Evolutionary conservation across 1,139 yeast species (phyloP).

Genomic region (Nadsonia commutata): DNA sequence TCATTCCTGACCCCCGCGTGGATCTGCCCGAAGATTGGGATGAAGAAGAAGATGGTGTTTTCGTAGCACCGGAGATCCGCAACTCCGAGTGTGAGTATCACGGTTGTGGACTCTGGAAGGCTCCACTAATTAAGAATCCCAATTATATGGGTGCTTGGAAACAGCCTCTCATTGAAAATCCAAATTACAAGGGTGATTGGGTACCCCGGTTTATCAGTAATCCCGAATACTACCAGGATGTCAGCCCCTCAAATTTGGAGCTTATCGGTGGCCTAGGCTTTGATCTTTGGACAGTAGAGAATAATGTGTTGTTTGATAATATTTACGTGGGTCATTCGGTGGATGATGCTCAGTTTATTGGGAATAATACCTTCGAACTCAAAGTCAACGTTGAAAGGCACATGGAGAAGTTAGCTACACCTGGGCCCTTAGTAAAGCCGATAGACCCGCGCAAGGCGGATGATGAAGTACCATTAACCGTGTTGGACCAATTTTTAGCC

Average conservation of each 20-base stretch:
- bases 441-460: slow-evolving; percentile 7
- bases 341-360: slow-evolving; percentile 67
- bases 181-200: slow-evolving; percentile 72
- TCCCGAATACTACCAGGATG: slow-evolving; percentile 52
- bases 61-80: slow-evolving; percentile 52
- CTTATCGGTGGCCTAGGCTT: slow-evolving; percentile 74
- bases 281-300: slow-evolving; percentile 83
- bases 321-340: slow-evolving; percentile 74
- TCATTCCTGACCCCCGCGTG: slow-evolving; percentile 53
- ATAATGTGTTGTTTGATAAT: slow-evolving; percentile 62
- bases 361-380: slow-evolving; percentile 56
- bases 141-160: slow-evolving; percentile 66
- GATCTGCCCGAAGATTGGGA: slow-evolving; percentile 65
- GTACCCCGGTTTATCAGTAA: slow-evolving; percentile 49
- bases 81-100: slow-evolving; percentile 57
- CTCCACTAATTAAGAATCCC: slow-evolving; percentile 54
- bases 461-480: slow-evolving; percentile 6
- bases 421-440: slow-evolving; percentile 2
- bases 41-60: slow-evolving; percentile 76
- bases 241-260: slow-evolving; percentile 44
- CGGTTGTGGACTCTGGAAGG: slow-evolving; percentile 70
- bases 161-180: slow-evolving; percentile 54
- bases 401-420: slow-evolving; percentile 2
- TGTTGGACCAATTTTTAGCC: slow-evolving; percentile 19
- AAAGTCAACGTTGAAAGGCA: slow-evolving; percentile 42